Percentiles rank a stretch among this genome's conserved stretches.
These are phyloP conservation scores for Gloeostereum incarnatum DNA, from an alignment of 768 basidiomycete genomes.

Conservation along the genomic window DNA sequence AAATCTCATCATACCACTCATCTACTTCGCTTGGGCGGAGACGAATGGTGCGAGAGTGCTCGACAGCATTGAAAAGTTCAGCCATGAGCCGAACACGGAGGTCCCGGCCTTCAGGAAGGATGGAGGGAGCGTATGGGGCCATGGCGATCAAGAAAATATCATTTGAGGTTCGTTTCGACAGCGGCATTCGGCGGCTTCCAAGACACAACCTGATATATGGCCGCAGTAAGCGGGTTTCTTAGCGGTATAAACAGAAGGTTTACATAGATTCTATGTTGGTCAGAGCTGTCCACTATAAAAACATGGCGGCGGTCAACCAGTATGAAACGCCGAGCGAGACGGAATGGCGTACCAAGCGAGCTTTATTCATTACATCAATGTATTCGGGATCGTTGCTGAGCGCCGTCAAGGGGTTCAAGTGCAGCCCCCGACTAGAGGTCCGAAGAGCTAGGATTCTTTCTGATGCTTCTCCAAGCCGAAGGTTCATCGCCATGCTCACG, in stretches of 20 bases:
- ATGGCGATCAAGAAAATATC: conserved; percentile 19
- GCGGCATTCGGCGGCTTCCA: conserved; percentile 25
- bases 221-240: conserved; percentile 1
- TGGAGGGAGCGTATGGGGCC: conserved; percentile 16
- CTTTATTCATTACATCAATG: conserved; percentile 22
- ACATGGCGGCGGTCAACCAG: background rate
- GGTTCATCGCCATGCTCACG: conserved; percentile 32
- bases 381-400: conserved; percentile 11
- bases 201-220: conserved; percentile 20
- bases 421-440: conserved; percentile 11
- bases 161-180: conserved; percentile 18
- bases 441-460: conserved; percentile 12
- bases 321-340: conserved; percentile 1
- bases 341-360: conserved; percentile 21
- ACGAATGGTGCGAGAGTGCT: conserved; percentile 15
- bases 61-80: conserved; percentile 19
- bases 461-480: conserved; percentile 27
- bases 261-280: conserved; percentile 25
- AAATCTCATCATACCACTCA: conserved; percentile 21
- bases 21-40: conserved; percentile 19
- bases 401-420: conserved; percentile 11
- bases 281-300: conserved; percentile 23
- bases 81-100: conserved; percentile 22
- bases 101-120: conserved; percentile 15
- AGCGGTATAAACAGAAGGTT: conserved; percentile 1